Percentiles rank a stretch among this genome's conserved stretches.
phyloP scores from a whole-genome alignment of 2,329 filamentous ascomycete genomes.

The Ceratocystis lukuohia region DNA sequence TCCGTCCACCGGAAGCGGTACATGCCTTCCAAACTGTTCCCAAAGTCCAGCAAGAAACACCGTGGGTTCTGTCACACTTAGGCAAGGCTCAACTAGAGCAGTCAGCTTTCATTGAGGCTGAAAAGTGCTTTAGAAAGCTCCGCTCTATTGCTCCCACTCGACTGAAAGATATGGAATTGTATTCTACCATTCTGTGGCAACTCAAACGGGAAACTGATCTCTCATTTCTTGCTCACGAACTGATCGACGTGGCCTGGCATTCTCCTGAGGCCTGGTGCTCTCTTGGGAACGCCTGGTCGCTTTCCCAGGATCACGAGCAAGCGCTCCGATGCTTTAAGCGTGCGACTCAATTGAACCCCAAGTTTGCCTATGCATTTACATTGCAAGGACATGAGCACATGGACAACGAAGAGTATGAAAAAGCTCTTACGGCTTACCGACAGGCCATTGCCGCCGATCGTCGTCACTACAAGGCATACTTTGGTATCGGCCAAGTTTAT shows the following conservation, averaged over 20 bases:
- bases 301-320: constrained; percentile 85
- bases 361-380: constrained; percentile 91
- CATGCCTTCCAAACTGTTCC: constrained; percentile 60
- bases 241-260: constrained; percentile 74
- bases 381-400: constrained; percentile 93
- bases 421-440: constrained; percentile 77
- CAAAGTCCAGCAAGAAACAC: constrained; percentile 67
- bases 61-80: constrained; percentile 84
- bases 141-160: constrained; percentile 68
- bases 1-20: constrained; percentile 64
- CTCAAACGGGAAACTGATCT: constrained; percentile 83
- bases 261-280: constrained; percentile 95
- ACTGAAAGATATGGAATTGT: constrained; percentile 92
- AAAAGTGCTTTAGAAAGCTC: constrained; percentile 71
- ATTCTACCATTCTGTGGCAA: constrained; percentile 98
- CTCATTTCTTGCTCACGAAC: constrained; percentile 79
- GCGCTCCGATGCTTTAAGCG: constrained; percentile 89
- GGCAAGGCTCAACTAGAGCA: constrained; percentile 87
- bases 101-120: constrained; percentile 70
- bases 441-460: constrained; percentile 73
- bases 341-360: constrained; percentile 77
- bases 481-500: constrained; percentile 71
- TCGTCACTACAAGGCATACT: constrained; percentile 97
- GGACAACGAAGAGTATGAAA: constrained; percentile 92
- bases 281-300: constrained; percentile 85